Conservation (phyloP, 1,284 basidiomycete genomes). For the Cryptococcus depauperatus region DNA sequence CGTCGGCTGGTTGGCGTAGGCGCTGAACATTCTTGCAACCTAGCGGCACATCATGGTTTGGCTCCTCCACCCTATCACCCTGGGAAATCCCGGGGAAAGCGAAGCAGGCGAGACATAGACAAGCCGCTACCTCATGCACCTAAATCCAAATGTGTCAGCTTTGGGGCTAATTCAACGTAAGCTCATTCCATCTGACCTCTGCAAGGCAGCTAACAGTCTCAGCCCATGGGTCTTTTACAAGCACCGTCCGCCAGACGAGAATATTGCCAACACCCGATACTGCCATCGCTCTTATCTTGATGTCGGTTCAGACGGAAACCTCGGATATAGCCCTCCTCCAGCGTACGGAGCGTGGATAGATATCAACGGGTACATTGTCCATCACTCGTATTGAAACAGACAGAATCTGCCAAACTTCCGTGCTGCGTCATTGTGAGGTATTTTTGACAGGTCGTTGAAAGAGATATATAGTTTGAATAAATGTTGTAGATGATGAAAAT, state of each 20-base stretch:
- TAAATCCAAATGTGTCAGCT: constrained; percentile 5
- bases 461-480: no score
- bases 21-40: background rate
- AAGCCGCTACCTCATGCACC: constrained; percentile 11
- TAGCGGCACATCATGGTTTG: no score
- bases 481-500: no score
- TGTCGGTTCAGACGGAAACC: background rate
- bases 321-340: constrained; percentile 6
- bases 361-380: no score
- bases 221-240: constrained; percentile 17
- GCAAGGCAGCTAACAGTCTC: background rate
- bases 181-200: background rate
- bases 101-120: constrained; percentile 1
- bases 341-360: constrained; percentile 12
- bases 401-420: no score
- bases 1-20: constrained; percentile 11
- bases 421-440: no score
- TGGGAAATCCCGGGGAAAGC: background rate
- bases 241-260: constrained; percentile 14
- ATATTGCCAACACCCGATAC: constrained; percentile 15
- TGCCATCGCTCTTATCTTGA: constrained; percentile 1
- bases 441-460: no score
- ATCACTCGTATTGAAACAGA: no score
- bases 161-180: constrained; percentile 11
- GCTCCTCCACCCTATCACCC: background rate